Percentiles rank a stretch among this genome's conserved stretches.
phyloP scores from a whole-genome alignment of 305 asterid species.

The Vinca major region DNA sequence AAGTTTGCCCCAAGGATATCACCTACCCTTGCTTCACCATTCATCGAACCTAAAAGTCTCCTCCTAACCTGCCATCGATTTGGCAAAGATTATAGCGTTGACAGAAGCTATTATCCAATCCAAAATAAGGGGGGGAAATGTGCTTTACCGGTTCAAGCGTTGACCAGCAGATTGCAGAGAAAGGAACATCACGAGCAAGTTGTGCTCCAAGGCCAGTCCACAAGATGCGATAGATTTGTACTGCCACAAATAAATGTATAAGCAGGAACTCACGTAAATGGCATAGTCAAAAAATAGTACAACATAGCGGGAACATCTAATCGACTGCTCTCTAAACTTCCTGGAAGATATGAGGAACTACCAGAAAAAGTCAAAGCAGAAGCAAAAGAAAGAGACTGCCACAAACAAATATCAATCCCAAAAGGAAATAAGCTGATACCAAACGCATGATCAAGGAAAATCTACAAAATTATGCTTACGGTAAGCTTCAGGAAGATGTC shows the following conservation, averaged over 20 bases:
- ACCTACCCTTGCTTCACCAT: constrained; percentile 39
- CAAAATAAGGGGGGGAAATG: background rate
- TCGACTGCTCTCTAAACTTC: background rate
- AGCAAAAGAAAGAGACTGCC: background rate
- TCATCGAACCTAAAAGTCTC: constrained; percentile 44
- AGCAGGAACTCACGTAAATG: background rate
- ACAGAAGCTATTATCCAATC: background rate
- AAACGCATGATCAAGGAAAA: background rate
- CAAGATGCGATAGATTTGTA: constrained; percentile 50
- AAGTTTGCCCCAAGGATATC: constrained; percentile 75
- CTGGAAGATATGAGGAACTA: background rate
- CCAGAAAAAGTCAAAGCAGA: background rate
- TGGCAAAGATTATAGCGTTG: constrained; percentile 10
- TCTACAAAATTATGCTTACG: background rate
- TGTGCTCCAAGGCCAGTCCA: constrained; percentile 96
- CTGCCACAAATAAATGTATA: constrained; percentile 18
- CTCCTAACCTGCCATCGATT: constrained; percentile 54
- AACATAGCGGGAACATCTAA: background rate
- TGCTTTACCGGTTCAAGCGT: constrained; percentile 74
- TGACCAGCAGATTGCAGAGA: constrained; percentile 96
- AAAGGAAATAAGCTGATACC: background rate
- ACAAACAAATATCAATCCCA: background rate
- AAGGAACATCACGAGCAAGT: constrained; percentile 92
- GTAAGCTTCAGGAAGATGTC: background rate
- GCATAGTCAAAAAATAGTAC: background rate